Base-by-base conservation (phyloP, 169 alveolate genomes). In the Plasmodium billcollinsi region DNA sequence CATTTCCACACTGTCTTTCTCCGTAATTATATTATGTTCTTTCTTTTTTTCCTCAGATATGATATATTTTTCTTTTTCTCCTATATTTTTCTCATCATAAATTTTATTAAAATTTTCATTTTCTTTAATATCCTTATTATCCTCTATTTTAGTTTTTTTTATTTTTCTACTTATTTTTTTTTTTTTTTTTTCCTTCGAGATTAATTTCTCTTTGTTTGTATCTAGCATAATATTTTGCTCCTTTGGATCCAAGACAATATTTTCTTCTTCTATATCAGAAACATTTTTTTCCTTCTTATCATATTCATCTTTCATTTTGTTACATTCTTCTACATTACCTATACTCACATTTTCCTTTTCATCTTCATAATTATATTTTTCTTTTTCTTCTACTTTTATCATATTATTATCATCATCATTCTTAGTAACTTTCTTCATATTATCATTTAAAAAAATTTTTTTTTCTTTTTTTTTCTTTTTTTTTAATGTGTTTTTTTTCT, bases 281-380 rank as follows among this genome's bases (percentile, higher is more conserved):
- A 14, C 9, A 2, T 5, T 18, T 4, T 59, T 59, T 15, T 21
- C 26, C 15, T 71, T 49, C 18, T 69, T 26, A 26, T 39, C 56
- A 14, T n/a, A 29, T 11, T 69, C 75, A 69, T 54, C 75, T 63
- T 7, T 52, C 3, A 54, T 33, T 11, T 20, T 67, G 15, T 67
- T 50, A 26, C 20, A 26, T 15, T 50, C 61, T 14, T 21, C 63
- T 69, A 29, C 8, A 33, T 33, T 33, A 33, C 0, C 8, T 33
- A 33, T 33, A 33, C 45, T 33, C 45, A 33, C 8, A 33, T 33
- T 33, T 33, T 33, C 45, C 45, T 69, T 54, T 69, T 12, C 26
- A 20, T 69, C 75, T 1, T 69, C 11, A 69, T 21, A 0, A 43
- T 15, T 12, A 69, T 2, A 33, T 69, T 14, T 52, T 52, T n/a